A percentile compares a stretch with the other conserved stretches of the same genome.
These are phyloP conservation scores for Fusarium nodosum DNA, from an alignment of 2,329 filamentous ascomycete genomes.

Conservation along the genomic window DNA sequence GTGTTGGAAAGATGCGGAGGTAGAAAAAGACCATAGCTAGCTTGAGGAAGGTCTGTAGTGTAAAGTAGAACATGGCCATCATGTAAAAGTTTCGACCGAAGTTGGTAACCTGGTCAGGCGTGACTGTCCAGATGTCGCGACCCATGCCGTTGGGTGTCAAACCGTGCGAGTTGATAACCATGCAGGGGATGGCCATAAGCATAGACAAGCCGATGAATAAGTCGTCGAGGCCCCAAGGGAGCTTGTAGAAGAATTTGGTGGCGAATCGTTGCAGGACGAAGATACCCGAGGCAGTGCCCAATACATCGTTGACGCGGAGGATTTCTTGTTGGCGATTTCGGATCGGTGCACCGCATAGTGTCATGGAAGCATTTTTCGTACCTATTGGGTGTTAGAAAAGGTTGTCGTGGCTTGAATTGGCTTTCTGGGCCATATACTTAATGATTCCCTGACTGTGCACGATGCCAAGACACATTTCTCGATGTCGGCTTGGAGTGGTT, in stretches of 20 bases:
- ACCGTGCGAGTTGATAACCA: slow-evolving; percentile 52
- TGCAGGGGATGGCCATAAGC: slow-evolving; percentile 49
- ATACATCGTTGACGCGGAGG: slow-evolving; percentile 40
- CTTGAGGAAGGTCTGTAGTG: slow-evolving; percentile 62
- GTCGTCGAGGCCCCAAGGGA: slow-evolving; percentile 57
- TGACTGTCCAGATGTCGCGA: slow-evolving; percentile 65
- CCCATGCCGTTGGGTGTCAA: slow-evolving; percentile 60
- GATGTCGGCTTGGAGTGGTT: slow-evolving; percentile 45
- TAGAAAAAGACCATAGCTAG: slow-evolving; percentile 68
- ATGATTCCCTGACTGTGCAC: slow-evolving; percentile 49
- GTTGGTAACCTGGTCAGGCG: slow-evolving; percentile 56
- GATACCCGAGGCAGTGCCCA: slow-evolving; percentile 53
- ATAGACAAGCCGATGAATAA: slow-evolving; percentile 53
- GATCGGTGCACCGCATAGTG: slow-evolving; percentile 48
- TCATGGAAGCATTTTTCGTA: slow-evolving; percentile 49
- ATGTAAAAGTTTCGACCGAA: slow-evolving; percentile 61
- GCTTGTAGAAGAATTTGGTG: slow-evolving; percentile 53
- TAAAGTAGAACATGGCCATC: slow-evolving; percentile 62
- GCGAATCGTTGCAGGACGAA: slow-evolving; percentile 60
- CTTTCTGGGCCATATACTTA: slow-evolving; percentile 45
- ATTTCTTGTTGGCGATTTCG: slow-evolving; percentile 50
- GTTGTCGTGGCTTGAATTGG: too few relatives aligned
- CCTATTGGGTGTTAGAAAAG: slow-evolving; percentile 29
- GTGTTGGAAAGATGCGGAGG: slow-evolving; percentile 65
- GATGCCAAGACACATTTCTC: slow-evolving; percentile 47